Base-by-base conservation (phyloP, 345 rosid genomes). In the Cardamine resedifolia region DNA sequence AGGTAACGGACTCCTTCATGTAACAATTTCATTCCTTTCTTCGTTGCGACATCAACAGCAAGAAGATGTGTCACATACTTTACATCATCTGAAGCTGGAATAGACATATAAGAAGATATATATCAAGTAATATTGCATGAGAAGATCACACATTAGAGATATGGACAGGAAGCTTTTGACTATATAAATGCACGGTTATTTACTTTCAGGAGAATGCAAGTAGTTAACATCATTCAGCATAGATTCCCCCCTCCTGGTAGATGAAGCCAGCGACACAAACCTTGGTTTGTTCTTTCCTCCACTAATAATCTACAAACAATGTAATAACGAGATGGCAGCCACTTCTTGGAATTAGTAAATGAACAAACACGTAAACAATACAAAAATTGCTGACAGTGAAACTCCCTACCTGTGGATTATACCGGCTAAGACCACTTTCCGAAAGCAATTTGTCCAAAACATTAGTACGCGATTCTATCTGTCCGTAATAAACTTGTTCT, bases 31-130 rank as follows among this genome's bases (percentile, higher is more conserved):
- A 85, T 76, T 71, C 99, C 98, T 75, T 81, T 87, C 87, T 78
- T 80, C 39, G 91, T 85, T 62, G 88, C 68, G 58, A 90, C 70
- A 77, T 91, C 98, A 81, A 87, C 89, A 79, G 82, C 86, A 56
- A 95, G 94, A 82, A 95, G 90, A 85, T 95, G 99, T 69, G 99
- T 90, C 60, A 95, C 98, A 27, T 94, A 87, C 85, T 95, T 95
- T 84, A 95, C 76, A 78, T 95, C 86, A 75, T 91, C 97, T 34
- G 78, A 41, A 66, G 96, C 99, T 95, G 87, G 20, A 77, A 78
- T 75, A 49, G 50, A 58, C 67, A 67, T 50, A 73, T 41, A 20
- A 81, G 51, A 49, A 44, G 53, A 65, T 58, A 76, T 48, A 47
- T 36, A 24, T 76, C 58, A 78, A 64, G 66, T 34, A 65, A 51